Evolutionary conservation across 225 moss, liverwort and hornwort species (phyloP), one percentile per base, ranked within the genome.

Genomic region (Sphagnum contortum): DNA sequence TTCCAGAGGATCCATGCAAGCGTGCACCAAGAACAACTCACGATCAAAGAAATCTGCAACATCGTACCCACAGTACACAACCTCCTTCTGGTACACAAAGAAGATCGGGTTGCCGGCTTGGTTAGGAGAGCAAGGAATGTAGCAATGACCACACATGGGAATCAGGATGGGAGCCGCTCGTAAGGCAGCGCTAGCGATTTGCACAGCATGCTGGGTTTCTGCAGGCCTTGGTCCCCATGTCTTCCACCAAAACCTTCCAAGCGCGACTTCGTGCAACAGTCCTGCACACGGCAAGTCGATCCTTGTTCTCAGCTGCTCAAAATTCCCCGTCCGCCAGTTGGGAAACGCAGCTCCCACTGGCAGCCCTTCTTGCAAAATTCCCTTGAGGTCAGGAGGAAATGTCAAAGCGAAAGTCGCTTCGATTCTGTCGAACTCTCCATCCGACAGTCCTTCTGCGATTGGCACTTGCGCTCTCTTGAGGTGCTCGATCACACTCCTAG

Each of bases 41-140:
- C 92, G 76, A 73, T 92, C 89, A 62, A 91, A 92, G 70, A 92
- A 95, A 62, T 95, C 92, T 53, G 95, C 92, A 12, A 95, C 81
- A 62, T 95, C 95, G 57, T 88, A 84, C 53, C 95, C 95, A 67
- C 86, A 90, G 55, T 89, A 75, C 50, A 95, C 77, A 2, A 87
- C 84, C 13, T 87, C 88, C 62, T 80, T 91, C 68, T 82, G 92
- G 68, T 88, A 83, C 14, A 92, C 83, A 51, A 92, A 95, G 68
- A 90, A 88, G 12, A 95, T 78, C 6, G 95, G 95, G 68, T 95
- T 95, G 10, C 95, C 95, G 5, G 92, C 89, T 9, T 89, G 81
- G 69, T 78, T 88, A 7, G 95, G 95, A 44, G 86, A 71, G 9
- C 86, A 77, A 4, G 95, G 86, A 56, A 95, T 84, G 68, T 91